Percentiles rank a stretch among this genome's conserved stretches.
phyloP scores from a whole-genome alignment of 2,329 filamentous ascomycete genomes.

The Stachybotrys chlorohalonatus region DNA sequence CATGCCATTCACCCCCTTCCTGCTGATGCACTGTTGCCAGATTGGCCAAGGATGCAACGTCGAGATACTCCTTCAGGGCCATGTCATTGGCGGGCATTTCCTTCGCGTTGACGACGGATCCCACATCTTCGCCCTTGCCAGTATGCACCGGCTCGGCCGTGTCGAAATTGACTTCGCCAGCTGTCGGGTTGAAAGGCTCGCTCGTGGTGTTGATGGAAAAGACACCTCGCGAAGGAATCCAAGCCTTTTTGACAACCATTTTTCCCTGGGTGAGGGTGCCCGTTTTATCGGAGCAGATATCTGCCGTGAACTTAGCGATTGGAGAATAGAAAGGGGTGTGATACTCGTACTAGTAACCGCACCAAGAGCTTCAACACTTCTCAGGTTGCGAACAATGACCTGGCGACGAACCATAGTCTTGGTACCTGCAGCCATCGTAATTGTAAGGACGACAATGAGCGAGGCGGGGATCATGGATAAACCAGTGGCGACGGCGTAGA shows the following conservation, averaged over 20 bases:
- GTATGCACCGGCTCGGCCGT: constrained; percentile 25
- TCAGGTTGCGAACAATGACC: constrained; percentile 43
- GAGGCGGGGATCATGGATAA: constrained; percentile 43
- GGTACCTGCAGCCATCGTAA: constrained; percentile 48
- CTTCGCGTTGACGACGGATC: constrained; percentile 14
- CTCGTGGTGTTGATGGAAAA: constrained; percentile 38
- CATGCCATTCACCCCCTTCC: constrained; percentile 47
- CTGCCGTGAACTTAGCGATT: constrained; percentile 16
- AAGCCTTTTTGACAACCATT: constrained; percentile 45
- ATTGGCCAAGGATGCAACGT: constrained; percentile 57
- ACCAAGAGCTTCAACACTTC: constrained; percentile 43
- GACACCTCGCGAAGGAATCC: constrained; percentile 38
- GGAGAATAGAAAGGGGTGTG: background rate
- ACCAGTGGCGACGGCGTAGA: constrained; percentile 35
- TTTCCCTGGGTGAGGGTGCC: constrained; percentile 44
- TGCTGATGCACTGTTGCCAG: constrained; percentile 51
- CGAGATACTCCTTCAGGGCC: constrained; percentile 45
- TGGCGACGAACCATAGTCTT: constrained; percentile 44
- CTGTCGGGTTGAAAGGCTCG: constrained; percentile 48
- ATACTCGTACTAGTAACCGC: constrained; percentile 35
- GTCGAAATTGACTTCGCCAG: constrained; percentile 34
- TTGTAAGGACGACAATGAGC: constrained; percentile 44
- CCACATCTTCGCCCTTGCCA: constrained; percentile 12
- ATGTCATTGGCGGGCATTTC: constrained; percentile 34
- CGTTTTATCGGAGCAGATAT: constrained; percentile 50